Evolutionary conservation across 805 yeast species (phyloP).

Genomic region (Wickerhamiella nectarea): DNA sequence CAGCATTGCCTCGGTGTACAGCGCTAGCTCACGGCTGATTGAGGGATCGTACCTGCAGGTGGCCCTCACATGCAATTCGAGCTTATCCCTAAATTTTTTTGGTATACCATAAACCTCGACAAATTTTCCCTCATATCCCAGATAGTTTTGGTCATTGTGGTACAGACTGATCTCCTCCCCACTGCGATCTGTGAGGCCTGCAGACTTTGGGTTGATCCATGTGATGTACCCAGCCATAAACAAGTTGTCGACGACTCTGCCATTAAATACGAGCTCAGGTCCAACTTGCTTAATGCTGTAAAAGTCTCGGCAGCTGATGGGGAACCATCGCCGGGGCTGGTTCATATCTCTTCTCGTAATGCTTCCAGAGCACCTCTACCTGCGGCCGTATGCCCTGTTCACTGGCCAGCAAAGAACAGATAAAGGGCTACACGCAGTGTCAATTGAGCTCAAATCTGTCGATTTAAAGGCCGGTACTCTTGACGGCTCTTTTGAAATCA

Average conservation of each 20-base stretch:
- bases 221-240: slow-evolving; percentile 3
- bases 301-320: neutral
- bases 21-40: neutral
- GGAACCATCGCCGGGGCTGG: too few species aligned
- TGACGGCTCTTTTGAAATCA: slow-evolving; percentile 51
- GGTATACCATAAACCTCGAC: neutral
- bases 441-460: slow-evolving; percentile 56
- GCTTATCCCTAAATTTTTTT: neutral
- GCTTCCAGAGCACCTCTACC: slow-evolving; percentile 9
- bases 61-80: neutral
- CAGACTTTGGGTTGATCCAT: neutral
- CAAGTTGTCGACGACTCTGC: neutral
- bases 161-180: neutral
- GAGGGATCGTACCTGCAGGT: neutral
- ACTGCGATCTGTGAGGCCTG: neutral
- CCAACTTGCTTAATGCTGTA: neutral
- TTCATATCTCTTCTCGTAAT: too few species aligned
- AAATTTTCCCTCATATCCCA: neutral
- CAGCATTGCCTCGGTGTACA: neutral
- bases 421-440: slow-evolving; percentile 47
- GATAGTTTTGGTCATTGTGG: neutral
- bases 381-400: slow-evolving; percentile 50
- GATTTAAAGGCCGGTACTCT: slow-evolving; percentile 40
- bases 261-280: neutral
- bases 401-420: slow-evolving; percentile 63